Evolutionary conservation across 169 alveolate species (phyloP).

Genomic region (Plasmodium berghei): DNA sequence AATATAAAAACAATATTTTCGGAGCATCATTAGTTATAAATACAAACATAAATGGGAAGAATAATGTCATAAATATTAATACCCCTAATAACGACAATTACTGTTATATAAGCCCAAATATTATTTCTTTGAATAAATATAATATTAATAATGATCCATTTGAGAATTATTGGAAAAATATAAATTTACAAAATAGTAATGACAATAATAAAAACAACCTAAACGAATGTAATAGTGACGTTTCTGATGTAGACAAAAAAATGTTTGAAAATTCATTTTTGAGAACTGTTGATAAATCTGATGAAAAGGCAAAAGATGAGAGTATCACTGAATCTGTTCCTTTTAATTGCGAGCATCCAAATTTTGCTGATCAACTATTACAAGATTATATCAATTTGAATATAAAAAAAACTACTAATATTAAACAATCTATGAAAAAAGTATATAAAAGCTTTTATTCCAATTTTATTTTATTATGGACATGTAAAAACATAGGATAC

Average conservation of each 20-base stretch:
- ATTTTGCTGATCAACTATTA: neutral
- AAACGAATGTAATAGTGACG: neutral
- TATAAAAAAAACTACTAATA: neutral
- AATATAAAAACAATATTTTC: slow-evolving; percentile 19
- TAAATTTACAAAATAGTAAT: neutral
- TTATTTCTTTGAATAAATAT: slow-evolving; percentile 18
- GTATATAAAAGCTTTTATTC: slow-evolving; percentile 16
- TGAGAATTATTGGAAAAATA: neutral
- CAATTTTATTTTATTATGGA: slow-evolving; percentile 43
- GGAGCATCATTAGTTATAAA: slow-evolving; percentile 45
- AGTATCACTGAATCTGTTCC: neutral
- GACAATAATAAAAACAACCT: neutral
- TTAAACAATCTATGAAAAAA: slow-evolving; percentile 11
- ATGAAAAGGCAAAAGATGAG: neutral
- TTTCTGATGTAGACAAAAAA: neutral
- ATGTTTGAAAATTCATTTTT: neutral
- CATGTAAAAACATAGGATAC: slow-evolving; percentile 40
- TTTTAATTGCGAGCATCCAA: neutral
- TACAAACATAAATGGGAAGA: slow-evolving; percentile 20
- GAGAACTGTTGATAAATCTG: neutral
- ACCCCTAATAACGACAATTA: slow-evolving; percentile 5
- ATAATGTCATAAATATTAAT: slow-evolving; percentile 19
- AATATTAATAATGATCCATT: neutral
- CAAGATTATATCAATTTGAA: neutral
- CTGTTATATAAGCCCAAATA: slow-evolving; percentile 53